A percentile compares a stretch with the other conserved stretches of the same genome.
Conservation (phyloP, 1,139 yeast species). For the Yamadazyma taylorii region DNA sequence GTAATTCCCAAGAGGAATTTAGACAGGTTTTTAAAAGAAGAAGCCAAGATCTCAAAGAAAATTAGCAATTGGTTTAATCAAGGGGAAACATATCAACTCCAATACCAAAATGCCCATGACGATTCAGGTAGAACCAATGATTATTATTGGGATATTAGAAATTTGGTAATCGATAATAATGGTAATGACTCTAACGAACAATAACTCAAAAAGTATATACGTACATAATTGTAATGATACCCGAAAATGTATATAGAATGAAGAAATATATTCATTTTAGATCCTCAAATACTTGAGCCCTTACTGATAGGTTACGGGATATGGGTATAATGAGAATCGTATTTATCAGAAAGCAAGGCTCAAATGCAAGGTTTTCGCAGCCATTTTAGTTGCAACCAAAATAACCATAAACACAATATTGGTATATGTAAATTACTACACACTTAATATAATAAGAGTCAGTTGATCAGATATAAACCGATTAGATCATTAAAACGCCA, state of each 20-base stretch:
- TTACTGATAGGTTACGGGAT: no score
- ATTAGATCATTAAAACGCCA: conserved; percentile 16
- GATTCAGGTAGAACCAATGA: conserved; percentile 27
- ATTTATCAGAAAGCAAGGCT: no score
- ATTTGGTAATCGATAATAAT: conserved; percentile 48
- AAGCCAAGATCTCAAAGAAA: conserved; percentile 47
- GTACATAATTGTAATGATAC: conserved; percentile 5
- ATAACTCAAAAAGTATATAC: no score
- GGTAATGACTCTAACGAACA: neutral
- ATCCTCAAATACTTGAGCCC: conserved; percentile 1
- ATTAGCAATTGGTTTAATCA: conserved; percentile 54
- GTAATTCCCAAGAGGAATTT: conserved; percentile 38
- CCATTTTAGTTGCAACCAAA: no score
- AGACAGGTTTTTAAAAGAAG: conserved; percentile 50
- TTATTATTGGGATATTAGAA: conserved; percentile 54
- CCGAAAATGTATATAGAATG: neutral
- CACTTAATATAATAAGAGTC: no score
- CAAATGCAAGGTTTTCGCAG: no score
- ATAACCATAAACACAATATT: no score
- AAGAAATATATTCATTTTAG: neutral
- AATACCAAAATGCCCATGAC: conserved; percentile 1
- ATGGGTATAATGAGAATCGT: no score
- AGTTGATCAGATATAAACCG: no score
- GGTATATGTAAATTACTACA: no score
- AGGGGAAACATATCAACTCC: conserved; percentile 30